Evolutionary conservation across 2,329 filamentous ascomycete species (phyloP), one percentile per base, ranked within the genome.

Genomic region (Nothophaeocryptopus gaeumannii): DNA sequence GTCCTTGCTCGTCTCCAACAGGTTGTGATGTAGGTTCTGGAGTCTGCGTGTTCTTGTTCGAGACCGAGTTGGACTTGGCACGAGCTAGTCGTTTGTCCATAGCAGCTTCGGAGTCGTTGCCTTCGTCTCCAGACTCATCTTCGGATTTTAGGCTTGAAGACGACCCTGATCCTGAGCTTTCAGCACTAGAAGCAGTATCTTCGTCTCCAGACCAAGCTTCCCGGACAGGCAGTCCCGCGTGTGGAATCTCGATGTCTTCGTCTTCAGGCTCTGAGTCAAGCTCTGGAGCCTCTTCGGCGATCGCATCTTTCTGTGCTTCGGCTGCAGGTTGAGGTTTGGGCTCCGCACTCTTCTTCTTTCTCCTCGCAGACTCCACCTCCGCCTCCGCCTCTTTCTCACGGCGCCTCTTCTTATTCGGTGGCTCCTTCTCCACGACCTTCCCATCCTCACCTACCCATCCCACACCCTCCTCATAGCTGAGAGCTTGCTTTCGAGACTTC

Each of bases 401-500:
- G 69, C 54, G 54, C 13, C 51, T 54, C 50, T 51, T 64, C 51
- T 57, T 61, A 11, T 59, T 58, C 26, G 53, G 45, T 13, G 50
- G 55, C 45, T 74, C 73, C 14, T 68, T 70, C 67, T 95, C 88
- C 2, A 95, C 80, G 1, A 96, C 73, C 47, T 84, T 82, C 5
- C 91, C 91, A 12, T 85, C 75, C 54, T 83, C 81, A 61, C 96
- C 86, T 0, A 96, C 79, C 92, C 93, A 97, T 1, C 92, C 92
- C 63, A 87, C 85, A 15, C 86, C 90, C 46, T 96, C 86, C 35
- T 93, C 80, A 66, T 85, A 96, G 48, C 85, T 83, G 2, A 76
- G 34, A 11, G 42, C 47, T 69, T 34, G 77, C 75, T n/a, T 74
- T 39, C 37, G 35, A 67, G 39, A 47, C 15, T 77, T 76, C 12